Percentiles rank a stretch among this genome's conserved stretches.
Evolutionary conservation across 129 eudicot species (phyloP).

Genomic region (Cynara cardunculus): DNA sequence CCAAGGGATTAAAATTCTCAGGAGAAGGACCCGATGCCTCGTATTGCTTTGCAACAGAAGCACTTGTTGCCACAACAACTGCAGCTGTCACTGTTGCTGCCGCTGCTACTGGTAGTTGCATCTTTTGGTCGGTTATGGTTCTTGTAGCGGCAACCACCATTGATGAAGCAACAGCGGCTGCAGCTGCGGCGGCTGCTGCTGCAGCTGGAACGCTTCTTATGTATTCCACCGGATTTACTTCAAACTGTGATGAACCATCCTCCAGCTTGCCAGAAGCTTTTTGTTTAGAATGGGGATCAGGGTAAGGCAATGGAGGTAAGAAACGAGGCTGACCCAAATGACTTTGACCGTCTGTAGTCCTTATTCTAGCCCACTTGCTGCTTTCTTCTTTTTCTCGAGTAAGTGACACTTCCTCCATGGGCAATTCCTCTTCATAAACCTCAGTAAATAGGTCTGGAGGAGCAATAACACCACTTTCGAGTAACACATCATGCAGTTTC

Average conservation of each 20-base stretch:
- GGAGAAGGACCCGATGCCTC: conserved; percentile 18
- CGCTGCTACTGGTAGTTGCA: conserved; percentile 77
- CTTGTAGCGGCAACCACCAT: conserved; percentile 69
- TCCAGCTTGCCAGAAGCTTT: neutral
- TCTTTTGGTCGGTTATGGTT: conserved; percentile 31
- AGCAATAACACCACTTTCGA: conserved; percentile 93
- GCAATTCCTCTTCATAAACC: conserved; percentile 49
- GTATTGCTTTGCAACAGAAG: conserved; percentile 64
- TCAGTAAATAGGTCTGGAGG: conserved; percentile 80
- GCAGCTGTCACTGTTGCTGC: conserved; percentile 89
- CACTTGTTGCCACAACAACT: conserved; percentile 65
- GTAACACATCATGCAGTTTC: conserved; percentile 87
- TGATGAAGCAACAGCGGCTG: conserved; percentile 88
- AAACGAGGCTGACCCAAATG: conserved; percentile 34
- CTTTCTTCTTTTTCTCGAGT: conserved; percentile 27
- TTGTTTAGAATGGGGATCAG: neutral
- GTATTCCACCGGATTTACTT: conserved; percentile 30
- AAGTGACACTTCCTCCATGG: conserved; percentile 15
- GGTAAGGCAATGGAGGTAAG: conserved; percentile 65
- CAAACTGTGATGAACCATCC: conserved; percentile 30
- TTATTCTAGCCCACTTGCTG: conserved; percentile 17
- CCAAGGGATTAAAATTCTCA: conserved; percentile 18
- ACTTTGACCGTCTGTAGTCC: conserved; percentile 21
- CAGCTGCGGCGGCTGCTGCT: conserved; percentile 88
- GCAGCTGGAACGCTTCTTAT: conserved; percentile 70